Base-by-base conservation (phyloP, 2,329 filamentous ascomycete genomes). In the Xylariales sp. region DNA sequence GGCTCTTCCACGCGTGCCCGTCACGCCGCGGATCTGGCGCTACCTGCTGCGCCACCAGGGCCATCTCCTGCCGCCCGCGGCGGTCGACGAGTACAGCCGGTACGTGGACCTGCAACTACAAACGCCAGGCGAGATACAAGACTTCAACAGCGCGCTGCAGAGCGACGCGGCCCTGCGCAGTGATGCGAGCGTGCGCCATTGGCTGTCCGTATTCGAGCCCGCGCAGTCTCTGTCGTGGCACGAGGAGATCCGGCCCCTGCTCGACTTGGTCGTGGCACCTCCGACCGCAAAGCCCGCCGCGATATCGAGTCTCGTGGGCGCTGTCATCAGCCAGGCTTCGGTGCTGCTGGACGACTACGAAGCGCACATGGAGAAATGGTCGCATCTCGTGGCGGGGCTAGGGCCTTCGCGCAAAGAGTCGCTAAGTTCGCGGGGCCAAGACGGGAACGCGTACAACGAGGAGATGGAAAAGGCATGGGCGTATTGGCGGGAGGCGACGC, bases 281-380 rank as follows among this genome's bases (percentile, higher is more conserved):
- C 65, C 53, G 30, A 9, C 41, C n/a, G 52, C 64, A n/a, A 69
- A 61, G 49, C 54, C 36, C 18, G 10, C 53, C 3, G n/a, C 62
- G 3, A 41, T 32, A 3, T n/a, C 41, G 3, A 32, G 50, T 49
- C 28, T 69, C 36, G 34, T 65, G 4, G 12, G 9, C 14, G 57
- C 16, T 36, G 43, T 69, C 30, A 14, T 58, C 16, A 60, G 30
- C 34, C 68, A 68, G 18, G 65, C 61, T 28, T 62, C 65, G 4
- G 53, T 63, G 18, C 34, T 69, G 14, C 58, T 69, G 16, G 68
- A 68, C 63, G 54, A 69, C 30, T 68, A 69, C 49, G 68, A 65
- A 28, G 32, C 41, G 12, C 53, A 8, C 14, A 30, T 50, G 36
- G 61, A 49, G 18, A 6, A 62, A 14, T 69, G 68, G 68, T 36